Evolutionary conservation across 768 basidiomycete genomes (phyloP), one percentile per base, ranked within the genome.

Genomic region (Mycena amicta): DNA sequence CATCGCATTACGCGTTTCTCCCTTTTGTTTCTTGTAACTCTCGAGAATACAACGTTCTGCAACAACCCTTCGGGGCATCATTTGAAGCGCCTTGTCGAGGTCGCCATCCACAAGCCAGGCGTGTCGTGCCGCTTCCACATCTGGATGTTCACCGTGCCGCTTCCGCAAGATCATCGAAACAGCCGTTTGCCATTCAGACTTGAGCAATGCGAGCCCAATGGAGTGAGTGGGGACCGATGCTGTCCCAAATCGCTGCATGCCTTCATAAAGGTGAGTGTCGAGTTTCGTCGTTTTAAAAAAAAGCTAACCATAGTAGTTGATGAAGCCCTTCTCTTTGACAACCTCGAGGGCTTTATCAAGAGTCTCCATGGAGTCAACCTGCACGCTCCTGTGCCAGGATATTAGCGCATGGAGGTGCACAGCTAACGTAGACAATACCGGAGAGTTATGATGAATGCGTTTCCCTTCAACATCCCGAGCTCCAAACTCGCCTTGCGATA

Each of bases 191-290:
- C 95, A 99, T 62, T 98, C 88, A 1, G 90, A 90, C 66, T 85
- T 86, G 23, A 99, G 81, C 37, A 99, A 77, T 3, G 93, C 91
- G 20, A 98, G 82, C 18, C 97, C 97, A 55, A 98, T 95, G 2
- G 90, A 79, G 68, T 99, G 97, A 0, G 97, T 98, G 3, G 96
- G 95, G 37, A 98, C 88, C 29, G 93, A 88, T 16, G 97, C 94
- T 2, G 95, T 98, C 49, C 97, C 97, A 74, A 99, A 99, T 12
- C 97, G 89, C 68, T 99, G 97, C 96, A 99, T 98, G 45, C 96
- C 95, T 92, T 39, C 29, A 55, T 49, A 29, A 18, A 45, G 5
- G 6, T 23, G 43, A 15, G 43, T 23, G 43, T 15, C 43, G 8
- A n/a, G n/a, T n/a, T n/a, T n/a, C n/a, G n/a, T n/a, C n/a, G 26